Percentiles rank a stretch among this genome's conserved stretches.
Evolutionary conservation across 1,284 basidiomycete genomes (phyloP).

Genomic region (Puccinia novopanici): DNA sequence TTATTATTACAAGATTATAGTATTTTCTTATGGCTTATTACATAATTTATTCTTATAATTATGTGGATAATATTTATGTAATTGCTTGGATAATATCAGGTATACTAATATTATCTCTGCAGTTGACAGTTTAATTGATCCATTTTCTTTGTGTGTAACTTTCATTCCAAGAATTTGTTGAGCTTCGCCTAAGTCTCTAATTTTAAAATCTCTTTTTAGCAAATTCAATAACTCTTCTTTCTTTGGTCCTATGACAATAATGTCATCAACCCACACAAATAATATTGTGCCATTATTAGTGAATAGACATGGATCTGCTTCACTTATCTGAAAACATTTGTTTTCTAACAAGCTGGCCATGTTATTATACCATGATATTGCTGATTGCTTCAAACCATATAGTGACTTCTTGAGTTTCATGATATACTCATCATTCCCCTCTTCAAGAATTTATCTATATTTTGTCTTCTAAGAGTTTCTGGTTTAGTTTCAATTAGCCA

Average conservation of each 20-base stretch:
- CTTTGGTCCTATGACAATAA: not conserved
- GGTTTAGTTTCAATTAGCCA: slow-evolving; percentile 41
- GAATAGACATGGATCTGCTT: slow-evolving; percentile 47
- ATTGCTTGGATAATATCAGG: too few relatives aligned
- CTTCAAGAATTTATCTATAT: slow-evolving; percentile 7
- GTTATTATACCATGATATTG: slow-evolving; percentile 43
- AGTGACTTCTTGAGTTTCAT: too few relatives aligned
- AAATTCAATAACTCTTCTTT: slow-evolving; percentile 14
- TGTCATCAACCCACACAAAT: too few relatives aligned
- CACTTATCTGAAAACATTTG: slow-evolving; percentile 40
- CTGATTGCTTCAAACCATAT: slow-evolving; percentile 50
- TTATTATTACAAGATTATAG: too few relatives aligned
- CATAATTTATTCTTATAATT: too few relatives aligned
- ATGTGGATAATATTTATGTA: too few relatives aligned
- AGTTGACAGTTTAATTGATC: slow-evolving; percentile 10
- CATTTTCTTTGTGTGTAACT: slow-evolving; percentile 5
- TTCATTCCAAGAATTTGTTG: slow-evolving; percentile 43
- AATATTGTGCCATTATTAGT: slow-evolving; percentile 11
- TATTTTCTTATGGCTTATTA: too few relatives aligned
- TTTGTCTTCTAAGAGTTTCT: slow-evolving; percentile 21
- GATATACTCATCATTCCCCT: slow-evolving; percentile 41
- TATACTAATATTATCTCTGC: too few relatives aligned
- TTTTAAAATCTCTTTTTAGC: slow-evolving; percentile 35
- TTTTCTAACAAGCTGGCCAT: slow-evolving; percentile 30
- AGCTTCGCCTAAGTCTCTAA: slow-evolving; percentile 37